These are phyloP conservation scores for Erysimum cheiri DNA, from an alignment of 441 rosid species.

Conservation along the genomic window DNA sequence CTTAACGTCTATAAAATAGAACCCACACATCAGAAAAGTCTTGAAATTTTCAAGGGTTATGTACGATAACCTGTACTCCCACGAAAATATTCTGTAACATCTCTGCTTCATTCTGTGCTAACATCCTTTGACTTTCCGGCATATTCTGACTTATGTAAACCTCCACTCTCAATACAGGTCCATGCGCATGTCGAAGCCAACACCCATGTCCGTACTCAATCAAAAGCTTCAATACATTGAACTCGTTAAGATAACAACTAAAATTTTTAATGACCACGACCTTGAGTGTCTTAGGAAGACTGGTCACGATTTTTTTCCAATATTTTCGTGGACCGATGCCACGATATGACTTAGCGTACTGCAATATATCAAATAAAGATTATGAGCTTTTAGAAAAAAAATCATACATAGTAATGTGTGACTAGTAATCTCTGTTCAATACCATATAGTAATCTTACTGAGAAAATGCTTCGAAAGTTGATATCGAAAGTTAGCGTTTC, in stretches of 20 bases:
- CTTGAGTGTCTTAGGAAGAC: not conserved
- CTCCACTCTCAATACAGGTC: not conserved
- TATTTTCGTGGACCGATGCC: not conserved
- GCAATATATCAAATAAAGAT: too few species aligned
- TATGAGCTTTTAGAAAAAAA: not conserved
- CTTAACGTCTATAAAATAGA: not conserved
- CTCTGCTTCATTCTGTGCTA: not conserved
- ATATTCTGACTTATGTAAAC: not conserved
- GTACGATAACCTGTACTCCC: not conserved
- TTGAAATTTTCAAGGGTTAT: not conserved
- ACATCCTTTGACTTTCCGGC: not conserved
- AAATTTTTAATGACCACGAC: not conserved
- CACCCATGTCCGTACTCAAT: not conserved
- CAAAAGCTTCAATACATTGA: not conserved
- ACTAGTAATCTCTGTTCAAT: not conserved
- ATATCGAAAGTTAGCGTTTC: slow-evolving; percentile 16
- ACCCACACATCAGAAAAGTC: not conserved
- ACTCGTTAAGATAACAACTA: not conserved
- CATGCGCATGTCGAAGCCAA: not conserved
- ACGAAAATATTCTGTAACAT: not conserved
- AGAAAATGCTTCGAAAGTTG: not conserved
- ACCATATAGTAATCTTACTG: not conserved
- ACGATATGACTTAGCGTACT: too few species aligned
- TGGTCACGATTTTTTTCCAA: not conserved
- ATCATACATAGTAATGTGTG: not conserved